A percentile compares a stretch with the other conserved stretches of the same genome.
phyloP scores from a whole-genome alignment of 1,284 basidiomycete genomes.

The Boletellus deceptivus region DNA sequence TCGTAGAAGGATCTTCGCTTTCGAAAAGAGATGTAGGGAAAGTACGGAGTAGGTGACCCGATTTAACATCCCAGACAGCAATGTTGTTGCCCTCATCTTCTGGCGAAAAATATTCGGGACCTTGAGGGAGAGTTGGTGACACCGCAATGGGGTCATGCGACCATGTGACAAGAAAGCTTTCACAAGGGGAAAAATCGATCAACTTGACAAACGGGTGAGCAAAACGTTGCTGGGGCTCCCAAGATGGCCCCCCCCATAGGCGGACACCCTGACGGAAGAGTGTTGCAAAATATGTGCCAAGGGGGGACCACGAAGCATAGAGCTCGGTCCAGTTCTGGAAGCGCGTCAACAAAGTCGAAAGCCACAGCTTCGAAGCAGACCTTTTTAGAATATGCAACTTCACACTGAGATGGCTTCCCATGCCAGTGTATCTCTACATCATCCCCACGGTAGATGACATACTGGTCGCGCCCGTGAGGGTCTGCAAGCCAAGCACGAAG shows the following conservation, averaged over 20 bases:
- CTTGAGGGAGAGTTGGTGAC: constrained; percentile 78
- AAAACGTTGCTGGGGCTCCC: constrained; percentile 86
- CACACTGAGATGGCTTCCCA: constrained; percentile 85
- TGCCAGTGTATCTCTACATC: constrained; percentile 95
- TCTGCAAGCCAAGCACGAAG: constrained; percentile 95
- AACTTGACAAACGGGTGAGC: constrained; percentile 95
- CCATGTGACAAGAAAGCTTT: constrained; percentile 98
- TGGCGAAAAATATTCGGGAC: constrained; percentile 84
- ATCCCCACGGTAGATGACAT: constrained; percentile 90
- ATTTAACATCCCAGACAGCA: constrained; percentile 97
- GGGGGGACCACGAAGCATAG: constrained; percentile 96
- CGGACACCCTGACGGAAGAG: constrained; percentile 95
- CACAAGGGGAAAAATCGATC: constrained; percentile 97
- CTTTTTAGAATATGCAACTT: constrained; percentile 73
- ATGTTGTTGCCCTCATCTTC: constrained; percentile 98
- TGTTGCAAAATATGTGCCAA: constrained; percentile 92
- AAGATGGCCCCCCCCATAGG: constrained; percentile 92
- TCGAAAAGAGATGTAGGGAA: constrained; percentile 74
- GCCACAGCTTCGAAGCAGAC: constrained; percentile 41
- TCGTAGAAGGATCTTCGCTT: constrained; percentile 55
- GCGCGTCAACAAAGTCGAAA: constrained; percentile 6
- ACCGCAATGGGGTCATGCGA: constrained; percentile 93
- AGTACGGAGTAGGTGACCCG: constrained; percentile 89
- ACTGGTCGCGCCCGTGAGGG: constrained; percentile 91
- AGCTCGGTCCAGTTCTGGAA: constrained; percentile 92